These are phyloP conservation scores for Starmerella powellii DNA, from an alignment of 805 yeast genomes.

Conservation along the genomic window DNA sequence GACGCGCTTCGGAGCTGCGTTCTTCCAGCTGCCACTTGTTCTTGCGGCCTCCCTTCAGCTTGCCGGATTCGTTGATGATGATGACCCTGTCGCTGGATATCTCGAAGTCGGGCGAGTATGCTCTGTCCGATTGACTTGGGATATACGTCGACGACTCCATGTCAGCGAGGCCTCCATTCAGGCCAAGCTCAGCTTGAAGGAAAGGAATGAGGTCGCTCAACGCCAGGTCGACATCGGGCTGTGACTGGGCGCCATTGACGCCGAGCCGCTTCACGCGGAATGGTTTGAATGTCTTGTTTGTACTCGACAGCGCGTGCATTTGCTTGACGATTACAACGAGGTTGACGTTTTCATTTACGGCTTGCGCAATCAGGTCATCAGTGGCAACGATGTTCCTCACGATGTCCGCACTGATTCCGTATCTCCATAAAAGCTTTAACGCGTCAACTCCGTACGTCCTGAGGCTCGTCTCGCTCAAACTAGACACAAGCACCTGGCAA, in stretches of 20 bases:
- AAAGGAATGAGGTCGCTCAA: slow-evolving; percentile 48
- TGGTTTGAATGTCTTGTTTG: slow-evolving; percentile 56
- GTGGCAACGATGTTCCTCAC: slow-evolving; percentile 29
- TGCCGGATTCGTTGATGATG: slow-evolving; percentile 70
- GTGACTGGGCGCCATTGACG: slow-evolving; percentile 26
- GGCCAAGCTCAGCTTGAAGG: slow-evolving; percentile 28
- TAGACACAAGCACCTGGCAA: slow-evolving; percentile 72
- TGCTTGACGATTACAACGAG: slow-evolving; percentile 74
- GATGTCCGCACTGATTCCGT: slow-evolving; percentile 69
- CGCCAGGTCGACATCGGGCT: slow-evolving; percentile 59
- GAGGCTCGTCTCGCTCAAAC: slow-evolving; percentile 47
- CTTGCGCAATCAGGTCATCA: slow-evolving; percentile 57
- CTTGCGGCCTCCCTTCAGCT: slow-evolving; percentile 55
- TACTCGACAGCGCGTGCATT: slow-evolving; percentile 31
- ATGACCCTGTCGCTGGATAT: slow-evolving; percentile 23
- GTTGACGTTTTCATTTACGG: slow-evolving; percentile 56
- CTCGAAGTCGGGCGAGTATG: neutral
- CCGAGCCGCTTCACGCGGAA: slow-evolving; percentile 54
- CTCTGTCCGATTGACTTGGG: neutral
- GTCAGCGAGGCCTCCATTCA: neutral
- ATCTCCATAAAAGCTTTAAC: slow-evolving; percentile 55
- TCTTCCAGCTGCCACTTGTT: slow-evolving; percentile 75
- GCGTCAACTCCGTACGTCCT: slow-evolving; percentile 53
- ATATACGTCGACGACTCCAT: neutral
- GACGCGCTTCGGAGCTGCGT: slow-evolving; percentile 51